Base-by-base conservation (phyloP, 83 land plant species). In the Diphasiastrum complanatum region DNA sequence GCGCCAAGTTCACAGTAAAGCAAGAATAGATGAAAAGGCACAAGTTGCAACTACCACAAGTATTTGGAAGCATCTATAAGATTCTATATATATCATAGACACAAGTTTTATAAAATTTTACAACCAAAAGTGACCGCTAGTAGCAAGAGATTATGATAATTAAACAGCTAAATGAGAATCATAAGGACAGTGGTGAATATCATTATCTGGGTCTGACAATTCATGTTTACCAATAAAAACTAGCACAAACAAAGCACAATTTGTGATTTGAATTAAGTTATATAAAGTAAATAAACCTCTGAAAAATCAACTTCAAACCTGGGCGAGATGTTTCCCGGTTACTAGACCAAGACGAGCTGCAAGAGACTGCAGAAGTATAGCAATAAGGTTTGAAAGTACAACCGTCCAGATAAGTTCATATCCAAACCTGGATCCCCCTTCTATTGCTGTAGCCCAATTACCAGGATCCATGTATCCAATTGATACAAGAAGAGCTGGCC, bases 391-490 rank as follows among this genome's bases (percentile, higher is more conserved):
- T 55, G 83, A 78, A 10, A 81, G 19, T 25, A 88, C 61, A 45
- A 85, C 51, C 27, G 79, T 65, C 59, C 75, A 71, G 20, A 81
- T 60, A 37, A 88, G 62, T 65, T 88, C 96, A 61, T 33, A 70
- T 27, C 98, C 98, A 75, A 88, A 85, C 28, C 81, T 71, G 1
- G 96, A 76, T 25, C 98, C 98, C 0, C 84, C 90, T 33, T 88
- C 96, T 68, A 92, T 70, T 26, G 70, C 60, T 12, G 84, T 85
- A 16, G 80, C 84, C 95, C 95, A 92, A 49, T 88, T 92, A 45
- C 90, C 97, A 54, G 85, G 90, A 48, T 91, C 95, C 58, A 91
- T 75, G 67, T 76, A 91, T 19, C 90, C 86, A 62, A 85, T 65
- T 23, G 84, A 75, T 2, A 85, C 60, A 27, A 87, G 48, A 53